Base-by-base conservation (phyloP, 2,329 filamentous ascomycete species). In the Talaromyces amestolkiae region DNA sequence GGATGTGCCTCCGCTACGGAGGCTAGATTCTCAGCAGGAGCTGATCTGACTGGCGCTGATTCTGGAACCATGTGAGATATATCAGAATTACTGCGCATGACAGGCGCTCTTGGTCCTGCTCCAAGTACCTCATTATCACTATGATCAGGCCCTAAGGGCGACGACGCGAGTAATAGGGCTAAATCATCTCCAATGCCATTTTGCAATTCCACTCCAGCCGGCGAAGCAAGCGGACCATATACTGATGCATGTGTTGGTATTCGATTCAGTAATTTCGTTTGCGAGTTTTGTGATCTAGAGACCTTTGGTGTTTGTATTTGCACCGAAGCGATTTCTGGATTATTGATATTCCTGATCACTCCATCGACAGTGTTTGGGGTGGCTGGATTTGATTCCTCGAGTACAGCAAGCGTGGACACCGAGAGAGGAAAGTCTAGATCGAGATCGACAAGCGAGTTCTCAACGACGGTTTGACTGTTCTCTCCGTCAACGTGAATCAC, bases 351-450 rank as follows among this genome's bases (percentile, higher is more conserved):
- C 7, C 22, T n/a, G 10, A 41, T 31, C 56, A 59, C 9, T 15
- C 9, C n/a, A 13, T 59, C 22, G 19, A 22, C 19, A 24, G 17
- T 59, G 9, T 24, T 31, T 22, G 56, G 13, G 1, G 37, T n/a
- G 35, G 35, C 22, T 27, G 68, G 22, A 66, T 65, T 41, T 49
- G 74, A 70, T 35, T 72, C 71, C 39, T 75, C 71, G 1, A 76
- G 68, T 9, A 71, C 69, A n/a, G 67, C 69, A 45, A 72, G 72
- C 8, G 74, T 76, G 15, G 73, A 74, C 11, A 61, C 70, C 0
- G 74, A 74, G 3, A 73, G 71, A 33, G 67, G 49, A 56, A 73
- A 76, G 15, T 74, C 74, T 37, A 69, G 58, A 10, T 67, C 70
- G n/a, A 66, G 66, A 11, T 67, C 63, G 2, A 24, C 33, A n/a